A percentile compares a stretch with the other conserved stretches of the same genome.
Evolutionary conservation across 495 filamentous ascomycete genomes (phyloP).

Genomic region (Neurospora sp.): DNA sequence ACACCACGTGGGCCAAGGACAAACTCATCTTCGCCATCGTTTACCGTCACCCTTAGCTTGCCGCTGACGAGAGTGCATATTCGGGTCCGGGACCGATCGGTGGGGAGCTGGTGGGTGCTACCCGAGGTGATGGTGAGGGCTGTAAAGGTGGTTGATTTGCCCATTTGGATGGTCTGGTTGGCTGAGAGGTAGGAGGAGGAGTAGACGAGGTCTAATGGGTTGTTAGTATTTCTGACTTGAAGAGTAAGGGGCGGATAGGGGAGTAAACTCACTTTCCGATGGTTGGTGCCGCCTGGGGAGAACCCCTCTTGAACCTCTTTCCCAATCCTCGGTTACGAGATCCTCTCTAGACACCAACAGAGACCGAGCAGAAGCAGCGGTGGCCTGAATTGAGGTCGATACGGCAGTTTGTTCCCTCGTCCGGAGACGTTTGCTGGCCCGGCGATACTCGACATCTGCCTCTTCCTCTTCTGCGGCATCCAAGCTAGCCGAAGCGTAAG

Average conservation of each 20-base stretch:
- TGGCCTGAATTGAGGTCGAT: not conserved
- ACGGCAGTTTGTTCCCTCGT: not conserved
- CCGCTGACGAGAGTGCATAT: slow-evolving; percentile 18
- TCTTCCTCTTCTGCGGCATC: not conserved
- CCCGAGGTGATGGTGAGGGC: slow-evolving; percentile 18
- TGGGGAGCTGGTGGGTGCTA: slow-evolving; percentile 6
- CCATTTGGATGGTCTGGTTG: slow-evolving; percentile 13
- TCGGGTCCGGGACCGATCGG: slow-evolving; percentile 6
- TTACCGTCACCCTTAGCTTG: slow-evolving; percentile 18
- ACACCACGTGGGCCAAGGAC: slow-evolving; percentile 17
- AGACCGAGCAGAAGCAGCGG: not conserved
- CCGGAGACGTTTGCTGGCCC: not conserved
- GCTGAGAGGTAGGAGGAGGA: slow-evolving; percentile 16
- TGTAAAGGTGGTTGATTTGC: slow-evolving; percentile 5
- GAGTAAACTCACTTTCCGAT: not conserved
- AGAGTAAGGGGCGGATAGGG: too few relatives aligned
- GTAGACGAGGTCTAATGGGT: slow-evolving; percentile 15
- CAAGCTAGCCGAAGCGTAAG: not conserved
- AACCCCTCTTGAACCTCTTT: not conserved
- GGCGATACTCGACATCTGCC: not conserved
- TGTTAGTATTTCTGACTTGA: not conserved
- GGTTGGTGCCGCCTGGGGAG: not conserved
- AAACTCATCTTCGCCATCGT: slow-evolving; percentile 15
- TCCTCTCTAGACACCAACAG: not conserved
- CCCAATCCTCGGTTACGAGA: not conserved